Evolutionary conservation across 2,329 filamentous ascomycete genomes (phyloP).

Genomic region (Bipolaris gigantea): DNA sequence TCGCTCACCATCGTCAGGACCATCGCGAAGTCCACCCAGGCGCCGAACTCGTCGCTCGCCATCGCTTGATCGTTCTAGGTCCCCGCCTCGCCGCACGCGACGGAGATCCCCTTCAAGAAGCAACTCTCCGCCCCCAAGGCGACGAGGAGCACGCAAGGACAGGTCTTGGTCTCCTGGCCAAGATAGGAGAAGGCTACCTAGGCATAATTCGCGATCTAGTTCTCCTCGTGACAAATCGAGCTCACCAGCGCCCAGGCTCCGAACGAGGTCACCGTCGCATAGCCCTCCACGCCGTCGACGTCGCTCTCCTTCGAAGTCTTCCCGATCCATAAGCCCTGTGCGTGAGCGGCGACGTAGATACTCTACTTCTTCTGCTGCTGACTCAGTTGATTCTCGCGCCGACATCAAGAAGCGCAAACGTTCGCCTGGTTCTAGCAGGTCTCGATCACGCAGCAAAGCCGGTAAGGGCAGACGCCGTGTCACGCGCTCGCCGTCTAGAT

Average conservation of each 20-base stretch:
- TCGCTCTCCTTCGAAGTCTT: constrained; percentile 40
- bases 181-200: constrained; percentile 33
- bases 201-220: constrained; percentile 52
- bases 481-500: constrained; percentile 24
- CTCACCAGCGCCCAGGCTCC: constrained; percentile 57
- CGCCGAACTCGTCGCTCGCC: constrained; percentile 33
- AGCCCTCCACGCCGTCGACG: constrained; percentile 41
- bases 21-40: constrained; percentile 30
- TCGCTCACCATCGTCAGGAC: constrained; percentile 19
- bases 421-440: constrained; percentile 46
- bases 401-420: constrained; percentile 54
- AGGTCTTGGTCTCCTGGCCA: constrained; percentile 38
- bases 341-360: constrained; percentile 49
- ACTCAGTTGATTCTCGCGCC: constrained; percentile 50
- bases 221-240: constrained; percentile 54
- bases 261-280: constrained; percentile 38
- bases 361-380: constrained; percentile 46
- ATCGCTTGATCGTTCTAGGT: constrained; percentile 36
- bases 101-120: constrained; percentile 20
- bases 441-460: constrained; percentile 29
- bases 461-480: constrained; percentile 20
- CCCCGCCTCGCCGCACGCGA: constrained; percentile 28
- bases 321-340: constrained; percentile 45
- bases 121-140: constrained; percentile 21
- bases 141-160: constrained; percentile 27